Evolutionary conservation across 441 rosid species (phyloP), one percentile per base, ranked within the genome.

Genomic region (Francoa sonchifolia): DNA sequence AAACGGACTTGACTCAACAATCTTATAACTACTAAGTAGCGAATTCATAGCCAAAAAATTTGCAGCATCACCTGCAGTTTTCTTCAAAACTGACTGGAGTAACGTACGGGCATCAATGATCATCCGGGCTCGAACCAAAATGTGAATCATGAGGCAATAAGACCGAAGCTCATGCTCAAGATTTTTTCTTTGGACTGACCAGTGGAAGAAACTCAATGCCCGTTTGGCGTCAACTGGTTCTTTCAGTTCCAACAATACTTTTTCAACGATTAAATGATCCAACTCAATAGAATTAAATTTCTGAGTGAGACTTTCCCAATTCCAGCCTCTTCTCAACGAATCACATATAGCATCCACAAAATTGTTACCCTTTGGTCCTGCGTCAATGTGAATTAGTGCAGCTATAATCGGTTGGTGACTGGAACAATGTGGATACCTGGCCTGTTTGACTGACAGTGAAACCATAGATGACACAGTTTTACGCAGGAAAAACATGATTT

Each of bases 191-290:
- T 59, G 67, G 6, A 89, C 66, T 1, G 86, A 72, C 90, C 89
- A 85, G 47, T 82, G 76, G 66, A 85, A 82, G 63, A 85, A 85
- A 36, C 67, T 67, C 9, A 85, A 38, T 17, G 87, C 96, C 13
- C 50, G 52, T 64, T 75, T 76, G 3, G 89, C 83, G 37, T 75
- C 62, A 27, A 42, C 47, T 0, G 88, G 94, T 7, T 71, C 71
- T 52, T 73, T 74, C 61, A 87, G 56, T 46, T 69, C 63, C 34
- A 82, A 71, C 42, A 87, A 65, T 4, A 87, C 72, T 6, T 57
- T 37, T 16, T 62, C 37, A 21, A 73, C 58, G 26, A 79, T 33
- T 5, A 58, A 68, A 22, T 66, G 48, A 33, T 65, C 65, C 23
- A 82, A 12, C 26, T 58, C 59, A 1, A 68, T 11, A 19, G 57